These are phyloP conservation scores for Botrytis pseudocinerea DNA, from an alignment of 2,329 filamentous ascomycete species.

Conservation along the genomic window DNA sequence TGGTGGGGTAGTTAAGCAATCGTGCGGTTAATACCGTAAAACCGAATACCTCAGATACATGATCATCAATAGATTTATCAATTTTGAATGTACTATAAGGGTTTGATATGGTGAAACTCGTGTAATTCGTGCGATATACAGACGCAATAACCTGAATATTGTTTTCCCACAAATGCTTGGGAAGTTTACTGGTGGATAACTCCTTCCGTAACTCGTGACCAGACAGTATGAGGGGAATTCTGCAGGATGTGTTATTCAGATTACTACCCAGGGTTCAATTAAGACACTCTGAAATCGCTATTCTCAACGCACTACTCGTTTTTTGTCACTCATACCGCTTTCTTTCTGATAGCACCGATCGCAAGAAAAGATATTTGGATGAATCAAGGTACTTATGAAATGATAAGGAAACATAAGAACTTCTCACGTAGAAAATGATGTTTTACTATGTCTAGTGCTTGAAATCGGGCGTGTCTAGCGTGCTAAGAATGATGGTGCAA, in stretches of 20 bases:
- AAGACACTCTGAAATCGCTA: background rate
- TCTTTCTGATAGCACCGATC: background rate
- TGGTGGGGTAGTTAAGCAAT: background rate
- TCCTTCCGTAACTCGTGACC: background rate
- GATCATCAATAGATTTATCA: background rate
- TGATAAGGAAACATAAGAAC: background rate
- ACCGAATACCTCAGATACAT: background rate
- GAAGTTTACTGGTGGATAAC: background rate
- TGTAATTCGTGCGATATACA: background rate
- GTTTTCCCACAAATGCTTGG: background rate
- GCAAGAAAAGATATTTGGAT: background rate
- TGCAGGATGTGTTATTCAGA: background rate
- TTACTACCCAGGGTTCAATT: background rate
- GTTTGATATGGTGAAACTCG: background rate
- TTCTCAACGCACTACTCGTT: background rate
- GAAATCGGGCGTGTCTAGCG: background rate
- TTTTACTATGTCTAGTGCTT: background rate
- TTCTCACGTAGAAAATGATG: background rate
- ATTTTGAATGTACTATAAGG: background rate
- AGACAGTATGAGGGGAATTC: background rate
- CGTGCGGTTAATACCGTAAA: background rate
- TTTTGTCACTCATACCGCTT: background rate
- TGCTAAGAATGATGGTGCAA: background rate
- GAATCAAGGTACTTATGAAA: background rate
- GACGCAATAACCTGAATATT: background rate